Percentiles rank a stretch among this genome's conserved stretches.
Conservation (phyloP, 768 basidiomycete species). For the Ramaria sp. region DNA sequence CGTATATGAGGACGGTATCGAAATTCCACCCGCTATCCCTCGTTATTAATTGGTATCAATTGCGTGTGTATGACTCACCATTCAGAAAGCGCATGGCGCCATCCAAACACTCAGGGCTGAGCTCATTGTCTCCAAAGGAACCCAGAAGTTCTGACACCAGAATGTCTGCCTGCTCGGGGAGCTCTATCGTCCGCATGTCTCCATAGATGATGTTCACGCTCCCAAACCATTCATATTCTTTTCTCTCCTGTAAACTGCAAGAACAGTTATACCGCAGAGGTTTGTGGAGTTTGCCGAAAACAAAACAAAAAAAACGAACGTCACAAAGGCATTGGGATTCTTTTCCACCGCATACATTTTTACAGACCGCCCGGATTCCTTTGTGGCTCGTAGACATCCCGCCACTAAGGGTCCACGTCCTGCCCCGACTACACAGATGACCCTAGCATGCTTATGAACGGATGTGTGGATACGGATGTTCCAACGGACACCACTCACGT, state of each 20-base stretch:
- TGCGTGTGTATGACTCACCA: slow-evolving; percentile 36
- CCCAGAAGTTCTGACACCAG: slow-evolving; percentile 93
- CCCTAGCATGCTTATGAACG: slow-evolving; percentile 30
- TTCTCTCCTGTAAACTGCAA: slow-evolving; percentile 71
- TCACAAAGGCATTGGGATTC: slow-evolving; percentile 91
- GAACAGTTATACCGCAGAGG: neutral
- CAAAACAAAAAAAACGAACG: slow-evolving; percentile 57
- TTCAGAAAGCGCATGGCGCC: slow-evolving; percentile 91
- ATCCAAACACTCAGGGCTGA: slow-evolving; percentile 96
- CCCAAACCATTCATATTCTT: slow-evolving; percentile 73
- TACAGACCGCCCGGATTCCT: slow-evolving; percentile 51
- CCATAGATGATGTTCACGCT: slow-evolving; percentile 80
- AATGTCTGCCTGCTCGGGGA: slow-evolving; percentile 87
- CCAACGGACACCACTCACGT: slow-evolving; percentile 39
- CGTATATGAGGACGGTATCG: slow-evolving; percentile 93
- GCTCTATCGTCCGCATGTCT: slow-evolving; percentile 79
- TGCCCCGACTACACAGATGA: slow-evolving; percentile 88
- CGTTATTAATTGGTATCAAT: neutral
- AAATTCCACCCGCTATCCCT: slow-evolving; percentile 73
- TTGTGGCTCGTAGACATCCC: slow-evolving; percentile 68
- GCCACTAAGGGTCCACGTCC: slow-evolving; percentile 90
- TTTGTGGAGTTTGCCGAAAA: slow-evolving; percentile 4
- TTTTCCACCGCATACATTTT: slow-evolving; percentile 88
- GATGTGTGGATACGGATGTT: slow-evolving; percentile 4
- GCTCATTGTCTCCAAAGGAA: slow-evolving; percentile 96